These are phyloP conservation scores for Forsythia suspensa DNA, from an alignment of 257 asterid genomes.

Conservation along the genomic window DNA sequence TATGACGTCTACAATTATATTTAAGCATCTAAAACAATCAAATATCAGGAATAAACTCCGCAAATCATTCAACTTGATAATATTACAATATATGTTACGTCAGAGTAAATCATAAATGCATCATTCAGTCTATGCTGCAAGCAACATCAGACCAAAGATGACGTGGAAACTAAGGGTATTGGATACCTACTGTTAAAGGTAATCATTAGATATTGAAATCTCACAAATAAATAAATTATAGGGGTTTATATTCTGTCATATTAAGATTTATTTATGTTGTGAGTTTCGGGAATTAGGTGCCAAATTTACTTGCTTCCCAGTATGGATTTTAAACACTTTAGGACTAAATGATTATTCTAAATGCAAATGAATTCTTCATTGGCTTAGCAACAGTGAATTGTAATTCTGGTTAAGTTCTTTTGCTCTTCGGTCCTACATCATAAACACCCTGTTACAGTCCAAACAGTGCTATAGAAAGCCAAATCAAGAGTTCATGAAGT, in stretches of 20 bases:
- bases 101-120: background rate
- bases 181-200: background rate
- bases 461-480: background rate
- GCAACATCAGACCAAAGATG: background rate
- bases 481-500: background rate
- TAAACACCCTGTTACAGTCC: background rate
- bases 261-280: background rate
- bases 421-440: background rate
- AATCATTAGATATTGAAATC: background rate
- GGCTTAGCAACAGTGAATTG: background rate
- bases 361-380: background rate
- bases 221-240: background rate
- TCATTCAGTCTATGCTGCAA: background rate
- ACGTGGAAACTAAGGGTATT: background rate
- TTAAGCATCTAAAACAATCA: constrained; percentile 15
- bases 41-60: constrained; percentile 2
- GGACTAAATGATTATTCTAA: background rate
- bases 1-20: background rate
- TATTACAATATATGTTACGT: background rate
- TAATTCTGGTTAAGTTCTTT: background rate
- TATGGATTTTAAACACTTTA: background rate
- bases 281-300: background rate
- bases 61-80: background rate
- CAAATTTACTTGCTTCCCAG: background rate
- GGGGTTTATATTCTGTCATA: background rate